These are phyloP conservation scores for Thermoascus crustaceus DNA, from an alignment of 2,329 filamentous ascomycete species.

Conservation along the genomic window DNA sequence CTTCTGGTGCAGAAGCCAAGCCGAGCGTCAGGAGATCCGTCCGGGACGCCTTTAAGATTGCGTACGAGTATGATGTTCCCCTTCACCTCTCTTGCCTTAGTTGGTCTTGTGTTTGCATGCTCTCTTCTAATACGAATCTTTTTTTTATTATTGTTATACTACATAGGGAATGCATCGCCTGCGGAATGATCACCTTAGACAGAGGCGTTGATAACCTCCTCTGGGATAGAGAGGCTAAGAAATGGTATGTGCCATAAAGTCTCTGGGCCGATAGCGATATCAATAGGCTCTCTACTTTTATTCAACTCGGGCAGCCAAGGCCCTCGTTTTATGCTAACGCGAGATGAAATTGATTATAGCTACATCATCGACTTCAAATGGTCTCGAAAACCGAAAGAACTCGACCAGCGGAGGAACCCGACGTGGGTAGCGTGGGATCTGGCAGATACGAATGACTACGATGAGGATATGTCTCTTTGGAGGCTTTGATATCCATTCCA, in stretches of 20 bases:
- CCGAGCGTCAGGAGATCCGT: constrained; percentile 5
- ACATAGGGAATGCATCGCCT: not conserved
- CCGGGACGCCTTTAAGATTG: constrained; percentile 3
- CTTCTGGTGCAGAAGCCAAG: constrained; percentile 1
- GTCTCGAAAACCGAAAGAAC: not conserved
- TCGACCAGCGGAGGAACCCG: not conserved
- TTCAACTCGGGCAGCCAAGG: too few relatives aligned
- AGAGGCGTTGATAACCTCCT: too few relatives aligned
- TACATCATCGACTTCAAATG: not conserved
- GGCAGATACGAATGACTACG: not conserved
- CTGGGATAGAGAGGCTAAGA: too few relatives aligned
- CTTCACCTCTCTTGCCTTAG: not conserved
- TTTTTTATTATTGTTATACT: not conserved
- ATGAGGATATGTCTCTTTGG: not conserved
- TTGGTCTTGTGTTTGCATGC: too few relatives aligned
- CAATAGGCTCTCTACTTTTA: too few relatives aligned
- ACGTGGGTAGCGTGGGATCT: not conserved
- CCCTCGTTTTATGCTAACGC: too few relatives aligned
- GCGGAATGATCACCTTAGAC: not conserved
- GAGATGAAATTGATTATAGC: not conserved
- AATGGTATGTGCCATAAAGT: too few relatives aligned
- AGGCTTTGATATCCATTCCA: too few relatives aligned
- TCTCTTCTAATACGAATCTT: not conserved
- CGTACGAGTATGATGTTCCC: constrained; percentile 3
- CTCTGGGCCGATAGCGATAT: too few relatives aligned